Evolutionary conservation across 2,329 filamentous ascomycete species (phyloP).

Genomic region (Trichoderma sp.): DNA sequence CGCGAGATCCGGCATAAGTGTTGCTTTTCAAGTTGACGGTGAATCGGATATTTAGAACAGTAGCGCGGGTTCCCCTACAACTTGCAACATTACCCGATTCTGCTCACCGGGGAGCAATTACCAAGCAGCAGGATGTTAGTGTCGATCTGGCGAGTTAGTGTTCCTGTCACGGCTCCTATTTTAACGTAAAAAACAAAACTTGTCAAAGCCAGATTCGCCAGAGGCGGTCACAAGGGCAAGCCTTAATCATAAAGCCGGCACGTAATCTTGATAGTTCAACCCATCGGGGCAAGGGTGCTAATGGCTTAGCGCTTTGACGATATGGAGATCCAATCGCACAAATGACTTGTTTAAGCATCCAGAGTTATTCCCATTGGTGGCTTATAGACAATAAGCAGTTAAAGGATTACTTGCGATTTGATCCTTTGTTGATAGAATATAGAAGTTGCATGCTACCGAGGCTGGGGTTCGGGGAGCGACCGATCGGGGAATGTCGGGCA

Average conservation of each 20-base stretch:
- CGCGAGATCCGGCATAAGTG: not conserved
- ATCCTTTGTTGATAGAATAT: not conserved
- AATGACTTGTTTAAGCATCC: not conserved
- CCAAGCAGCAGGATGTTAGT: not conserved
- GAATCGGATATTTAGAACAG: not conserved
- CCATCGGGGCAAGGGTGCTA: not conserved
- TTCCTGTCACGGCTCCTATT: not conserved
- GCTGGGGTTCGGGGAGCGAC: not conserved
- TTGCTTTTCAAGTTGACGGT: not conserved
- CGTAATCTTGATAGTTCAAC: not conserved
- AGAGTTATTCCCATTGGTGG: not conserved
- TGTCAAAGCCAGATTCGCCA: not conserved
- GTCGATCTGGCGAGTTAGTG: not conserved
- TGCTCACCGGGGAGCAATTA: constrained; percentile 10
- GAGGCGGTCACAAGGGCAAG: constrained; percentile 6
- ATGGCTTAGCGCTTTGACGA: not conserved
- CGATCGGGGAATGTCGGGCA: constrained; percentile 15
- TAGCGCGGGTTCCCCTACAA: not conserved
- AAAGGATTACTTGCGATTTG: not conserved
- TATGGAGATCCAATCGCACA: not conserved
- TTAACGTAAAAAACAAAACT: not conserved
- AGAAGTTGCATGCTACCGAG: not conserved
- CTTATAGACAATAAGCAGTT: not conserved
- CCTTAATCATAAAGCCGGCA: not conserved
- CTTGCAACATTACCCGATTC: not conserved